Conservation (phyloP, 345 rosid genomes). For the Luvunga scandens region DNA sequence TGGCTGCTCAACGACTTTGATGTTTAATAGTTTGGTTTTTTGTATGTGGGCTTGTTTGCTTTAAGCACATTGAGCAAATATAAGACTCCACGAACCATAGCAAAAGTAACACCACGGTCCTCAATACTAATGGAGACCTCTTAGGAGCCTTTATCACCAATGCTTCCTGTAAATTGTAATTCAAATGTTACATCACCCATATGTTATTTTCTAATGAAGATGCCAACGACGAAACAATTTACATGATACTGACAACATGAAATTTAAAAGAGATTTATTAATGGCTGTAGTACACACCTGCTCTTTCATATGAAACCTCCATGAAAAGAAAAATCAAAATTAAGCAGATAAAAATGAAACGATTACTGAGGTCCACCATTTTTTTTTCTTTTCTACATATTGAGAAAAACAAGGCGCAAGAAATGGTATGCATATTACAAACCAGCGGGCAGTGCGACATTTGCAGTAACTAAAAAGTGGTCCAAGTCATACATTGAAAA, state of each 20-base stretch:
- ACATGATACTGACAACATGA: too few relatives aligned
- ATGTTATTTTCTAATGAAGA: not conserved
- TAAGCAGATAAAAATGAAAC: not conserved
- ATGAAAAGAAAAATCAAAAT: slow-evolving; percentile 14
- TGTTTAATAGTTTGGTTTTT: slow-evolving; percentile 15
- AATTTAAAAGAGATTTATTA: too few relatives aligned
- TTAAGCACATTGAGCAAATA: slow-evolving; percentile 33
- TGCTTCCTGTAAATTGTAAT: slow-evolving; percentile 31
- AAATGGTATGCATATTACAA: slow-evolving; percentile 16
- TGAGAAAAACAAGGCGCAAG: slow-evolving; percentile 33
- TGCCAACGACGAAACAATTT: not conserved
- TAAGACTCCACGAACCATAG: slow-evolving; percentile 37
- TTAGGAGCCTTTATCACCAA: slow-evolving; percentile 29
- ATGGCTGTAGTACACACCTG: not conserved
- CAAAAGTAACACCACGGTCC: slow-evolving; percentile 32
- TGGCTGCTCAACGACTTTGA: slow-evolving; percentile 15
- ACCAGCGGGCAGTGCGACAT: not conserved
- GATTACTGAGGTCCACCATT: slow-evolving; percentile 2
- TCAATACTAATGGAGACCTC: slow-evolving; percentile 28
- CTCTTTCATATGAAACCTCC: slow-evolving; percentile 32
- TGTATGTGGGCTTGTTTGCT: slow-evolving; percentile 24
- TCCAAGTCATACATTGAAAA: not conserved
- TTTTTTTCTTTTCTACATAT: not conserved
- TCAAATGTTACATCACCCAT: not conserved
- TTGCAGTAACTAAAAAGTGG: not conserved